phyloP scores from a whole-genome alignment of 83 land plant species.

The Thuja plicata region DNA sequence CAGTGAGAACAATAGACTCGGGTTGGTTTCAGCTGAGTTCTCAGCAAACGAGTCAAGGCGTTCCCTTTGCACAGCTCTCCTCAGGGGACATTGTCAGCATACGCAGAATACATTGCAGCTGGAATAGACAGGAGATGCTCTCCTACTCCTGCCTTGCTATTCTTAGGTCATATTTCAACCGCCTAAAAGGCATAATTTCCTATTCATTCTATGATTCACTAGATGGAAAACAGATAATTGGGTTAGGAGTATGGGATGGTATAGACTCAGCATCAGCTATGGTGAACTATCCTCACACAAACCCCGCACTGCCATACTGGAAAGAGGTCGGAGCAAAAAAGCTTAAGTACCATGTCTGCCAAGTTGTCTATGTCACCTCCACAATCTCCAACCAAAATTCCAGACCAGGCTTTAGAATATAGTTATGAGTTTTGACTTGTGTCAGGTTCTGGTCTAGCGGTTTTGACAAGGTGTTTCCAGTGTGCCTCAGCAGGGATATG shows the following conservation, averaged over 20 bases:
- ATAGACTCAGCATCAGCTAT: background rate
- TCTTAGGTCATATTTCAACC: background rate
- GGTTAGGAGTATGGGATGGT: conserved; percentile 1
- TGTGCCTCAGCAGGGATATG: background rate
- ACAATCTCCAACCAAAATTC: background rate
- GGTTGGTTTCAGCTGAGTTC: conserved; percentile 8
- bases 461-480: background rate
- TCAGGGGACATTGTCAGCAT: conserved; percentile 12
- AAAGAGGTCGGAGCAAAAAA: background rate
- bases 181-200: background rate
- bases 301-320: background rate
- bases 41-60: background rate
- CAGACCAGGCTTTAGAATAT: background rate
- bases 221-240: background rate
- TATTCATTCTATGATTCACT: conserved; percentile 9
- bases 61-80: background rate
- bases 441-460: background rate
- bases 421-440: background rate
- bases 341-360: background rate
- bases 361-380: conserved; percentile 7
- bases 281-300: background rate
- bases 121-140: background rate
- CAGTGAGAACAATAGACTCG: background rate
- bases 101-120: background rate
- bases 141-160: conserved; percentile 9